Conservation (phyloP, 202 grass and related monocot species). For the Eragrostis tef region DNA sequence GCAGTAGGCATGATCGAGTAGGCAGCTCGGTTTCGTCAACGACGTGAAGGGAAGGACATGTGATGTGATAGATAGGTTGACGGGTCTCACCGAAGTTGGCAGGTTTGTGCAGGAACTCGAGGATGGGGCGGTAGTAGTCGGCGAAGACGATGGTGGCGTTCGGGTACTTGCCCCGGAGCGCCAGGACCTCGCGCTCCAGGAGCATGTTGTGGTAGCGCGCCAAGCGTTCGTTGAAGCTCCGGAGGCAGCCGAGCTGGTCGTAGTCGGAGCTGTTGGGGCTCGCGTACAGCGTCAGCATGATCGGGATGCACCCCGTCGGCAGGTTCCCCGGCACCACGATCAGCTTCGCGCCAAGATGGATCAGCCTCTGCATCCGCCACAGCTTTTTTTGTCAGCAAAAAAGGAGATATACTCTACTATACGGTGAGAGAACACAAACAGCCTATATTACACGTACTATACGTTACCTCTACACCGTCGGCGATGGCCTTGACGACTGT, state of each 20-base stretch:
- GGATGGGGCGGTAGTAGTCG: constrained; percentile 43
- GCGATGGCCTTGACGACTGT: constrained; percentile 26
- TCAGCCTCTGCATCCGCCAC: constrained; percentile 29
- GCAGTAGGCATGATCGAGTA: too few species aligned
- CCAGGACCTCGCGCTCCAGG: neutral
- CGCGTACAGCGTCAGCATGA: constrained; percentile 22
- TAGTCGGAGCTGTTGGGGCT: constrained; percentile 12
- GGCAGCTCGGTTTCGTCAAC: too few species aligned
- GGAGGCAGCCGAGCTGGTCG: constrained; percentile 41
- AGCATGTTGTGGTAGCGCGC: constrained; percentile 29
- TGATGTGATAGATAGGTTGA: too few species aligned
- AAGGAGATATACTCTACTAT: too few species aligned
- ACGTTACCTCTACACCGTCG: constrained; percentile 25
- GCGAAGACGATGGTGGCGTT: constrained; percentile 39
- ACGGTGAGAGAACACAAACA: neutral
- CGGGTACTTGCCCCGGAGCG: constrained; percentile 22
- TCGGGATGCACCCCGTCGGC: constrained; percentile 41
- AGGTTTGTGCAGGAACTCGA: constrained; percentile 37
- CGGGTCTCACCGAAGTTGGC: constrained; percentile 37
- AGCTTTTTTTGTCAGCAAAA: too few species aligned
- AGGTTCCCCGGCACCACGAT: constrained; percentile 46
- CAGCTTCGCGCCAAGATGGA: constrained; percentile 33
- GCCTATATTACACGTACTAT: too few species aligned
- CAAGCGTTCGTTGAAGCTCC: constrained; percentile 17
- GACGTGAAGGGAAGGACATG: too few species aligned